These are phyloP conservation scores for Aureobasidium sp. DNA, from an alignment of 2,329 filamentous ascomycete species.

Conservation along the genomic window DNA sequence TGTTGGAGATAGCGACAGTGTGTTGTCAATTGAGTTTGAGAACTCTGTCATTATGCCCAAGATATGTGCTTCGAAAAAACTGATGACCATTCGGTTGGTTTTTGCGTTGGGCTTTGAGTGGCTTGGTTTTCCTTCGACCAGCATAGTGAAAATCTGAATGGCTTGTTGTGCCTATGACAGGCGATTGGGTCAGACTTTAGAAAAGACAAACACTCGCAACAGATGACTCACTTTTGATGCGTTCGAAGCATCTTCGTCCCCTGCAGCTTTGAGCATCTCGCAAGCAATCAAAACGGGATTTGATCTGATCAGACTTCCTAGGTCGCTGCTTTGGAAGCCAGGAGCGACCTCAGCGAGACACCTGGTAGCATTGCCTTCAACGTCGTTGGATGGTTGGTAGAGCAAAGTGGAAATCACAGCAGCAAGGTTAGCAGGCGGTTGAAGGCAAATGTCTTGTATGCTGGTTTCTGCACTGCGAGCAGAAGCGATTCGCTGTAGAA, in stretches of 20 bases:
- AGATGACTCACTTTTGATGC: slow-evolving; percentile 45
- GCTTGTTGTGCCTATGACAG: slow-evolving; percentile 36
- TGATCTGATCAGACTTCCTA: slow-evolving; percentile 62
- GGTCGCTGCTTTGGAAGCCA: slow-evolving; percentile 55
- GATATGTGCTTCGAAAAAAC: slow-evolving; percentile 74
- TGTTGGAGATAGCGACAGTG: slow-evolving; percentile 13
- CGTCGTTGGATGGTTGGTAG: slow-evolving; percentile 53
- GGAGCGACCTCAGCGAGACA: slow-evolving; percentile 60
- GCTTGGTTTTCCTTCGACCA: slow-evolving; percentile 40
- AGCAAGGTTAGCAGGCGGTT: slow-evolving; percentile 47
- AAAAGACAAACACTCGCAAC: not conserved
- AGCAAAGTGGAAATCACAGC: slow-evolving; percentile 51
- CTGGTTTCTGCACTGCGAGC: slow-evolving; percentile 46
- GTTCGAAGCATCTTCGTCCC: slow-evolving; percentile 52
- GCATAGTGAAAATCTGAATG: slow-evolving; percentile 35
- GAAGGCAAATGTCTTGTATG: slow-evolving; percentile 53
- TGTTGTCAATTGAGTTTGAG: slow-evolving; percentile 67
- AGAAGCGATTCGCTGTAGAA: slow-evolving; percentile 75
- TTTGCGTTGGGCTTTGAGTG: slow-evolving; percentile 37
- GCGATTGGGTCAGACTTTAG: slow-evolving; percentile 7
- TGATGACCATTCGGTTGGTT: slow-evolving; percentile 51
- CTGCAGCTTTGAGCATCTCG: slow-evolving; percentile 72
- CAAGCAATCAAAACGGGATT: slow-evolving; percentile 70
- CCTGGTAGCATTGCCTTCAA: slow-evolving; percentile 59
- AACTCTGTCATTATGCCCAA: slow-evolving; percentile 80